phyloP scores from a whole-genome alignment of 192 early-diverging fungal genomes.

The Mortierella hygrophila region DNA sequence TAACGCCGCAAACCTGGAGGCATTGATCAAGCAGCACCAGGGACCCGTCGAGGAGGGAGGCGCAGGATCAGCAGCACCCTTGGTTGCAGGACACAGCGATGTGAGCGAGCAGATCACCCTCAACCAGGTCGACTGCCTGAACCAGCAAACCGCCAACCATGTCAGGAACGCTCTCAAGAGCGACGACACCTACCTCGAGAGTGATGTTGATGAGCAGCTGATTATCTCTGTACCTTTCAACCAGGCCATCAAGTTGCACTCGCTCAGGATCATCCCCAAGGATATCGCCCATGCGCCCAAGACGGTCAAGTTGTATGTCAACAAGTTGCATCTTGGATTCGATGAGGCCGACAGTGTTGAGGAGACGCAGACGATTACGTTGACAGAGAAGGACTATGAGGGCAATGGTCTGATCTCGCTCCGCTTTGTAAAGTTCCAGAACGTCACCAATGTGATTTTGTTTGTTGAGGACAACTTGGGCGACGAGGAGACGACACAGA shows the following conservation, averaged over 20 bases:
- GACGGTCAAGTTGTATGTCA: slow-evolving; percentile 89
- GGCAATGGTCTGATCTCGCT: slow-evolving; percentile 77
- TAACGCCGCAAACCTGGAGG: slow-evolving; percentile 76
- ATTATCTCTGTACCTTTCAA: slow-evolving; percentile 91
- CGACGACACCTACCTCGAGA: slow-evolving; percentile 80
- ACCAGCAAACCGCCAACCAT: slow-evolving; percentile 83
- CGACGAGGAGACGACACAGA: slow-evolving; percentile 84
- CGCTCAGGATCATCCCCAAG: slow-evolving; percentile 69
- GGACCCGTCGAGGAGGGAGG: slow-evolving; percentile 55
- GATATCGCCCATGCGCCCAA: slow-evolving; percentile 82
- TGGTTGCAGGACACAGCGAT: slow-evolving; percentile 66
- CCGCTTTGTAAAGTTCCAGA: slow-evolving; percentile 96
- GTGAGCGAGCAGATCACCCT: slow-evolving; percentile 72
- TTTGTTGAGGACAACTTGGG: slow-evolving; percentile 92
- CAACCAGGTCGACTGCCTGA: slow-evolving; percentile 86
- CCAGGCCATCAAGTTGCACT: slow-evolving; percentile 83
- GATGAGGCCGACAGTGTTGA: slow-evolving; percentile 86
- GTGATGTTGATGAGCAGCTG: slow-evolving; percentile 96
- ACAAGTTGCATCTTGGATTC: slow-evolving; percentile 85
- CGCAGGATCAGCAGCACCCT: slow-evolving; percentile 29
- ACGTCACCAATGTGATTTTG: slow-evolving; percentile 81
- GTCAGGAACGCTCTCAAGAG: slow-evolving; percentile 83
- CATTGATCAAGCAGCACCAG: slow-evolving; percentile 74
- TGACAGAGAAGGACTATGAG: slow-evolving; percentile 79
- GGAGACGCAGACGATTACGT: slow-evolving; percentile 80